Conservation (phyloP, 371 early-diverging fungal species). For the Zopfochytrium polystomum region DNA sequence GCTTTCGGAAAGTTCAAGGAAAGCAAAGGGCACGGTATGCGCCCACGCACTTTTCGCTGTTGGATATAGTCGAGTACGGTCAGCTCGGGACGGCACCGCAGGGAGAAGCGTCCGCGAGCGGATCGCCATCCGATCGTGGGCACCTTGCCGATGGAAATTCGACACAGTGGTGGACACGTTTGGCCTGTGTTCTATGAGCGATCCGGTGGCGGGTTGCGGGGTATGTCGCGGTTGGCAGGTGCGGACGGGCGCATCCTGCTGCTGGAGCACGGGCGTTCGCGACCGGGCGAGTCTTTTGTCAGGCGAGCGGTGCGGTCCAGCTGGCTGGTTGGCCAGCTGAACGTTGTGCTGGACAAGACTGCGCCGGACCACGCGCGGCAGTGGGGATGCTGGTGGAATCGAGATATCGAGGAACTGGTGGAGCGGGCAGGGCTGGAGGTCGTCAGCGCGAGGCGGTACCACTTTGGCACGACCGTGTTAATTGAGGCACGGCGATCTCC, state of each 20-base stretch:
- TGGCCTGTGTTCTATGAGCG: slow-evolving; percentile 70
- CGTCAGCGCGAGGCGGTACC: slow-evolving; percentile 59
- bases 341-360: slow-evolving; percentile 65
- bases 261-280: slow-evolving; percentile 74
- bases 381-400: slow-evolving; percentile 89
- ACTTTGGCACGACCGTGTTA: slow-evolving; percentile 83
- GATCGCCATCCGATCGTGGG: slow-evolving; percentile 6
- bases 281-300: neutral
- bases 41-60: slow-evolving; percentile 15
- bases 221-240: slow-evolving; percentile 60
- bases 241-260: slow-evolving; percentile 63
- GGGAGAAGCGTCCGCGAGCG: too few relatives aligned
- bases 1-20: slow-evolving; percentile 49
- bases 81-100: neutral
- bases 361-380: slow-evolving; percentile 66
- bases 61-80: slow-evolving; percentile 5
- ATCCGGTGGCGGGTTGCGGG: slow-evolving; percentile 66
- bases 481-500: too few relatives aligned
- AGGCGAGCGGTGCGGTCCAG: too few relatives aligned
- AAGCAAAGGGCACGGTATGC: slow-evolving; percentile 1
- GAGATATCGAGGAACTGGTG: slow-evolving; percentile 69
- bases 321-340: slow-evolving; percentile 56
- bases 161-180: slow-evolving; percentile 83
- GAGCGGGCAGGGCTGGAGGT: slow-evolving; percentile 59
- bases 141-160: slow-evolving; percentile 46